Evolutionary conservation across 2,329 filamentous ascomycete genomes (phyloP).

Genomic region (Cladosporium sp.): DNA sequence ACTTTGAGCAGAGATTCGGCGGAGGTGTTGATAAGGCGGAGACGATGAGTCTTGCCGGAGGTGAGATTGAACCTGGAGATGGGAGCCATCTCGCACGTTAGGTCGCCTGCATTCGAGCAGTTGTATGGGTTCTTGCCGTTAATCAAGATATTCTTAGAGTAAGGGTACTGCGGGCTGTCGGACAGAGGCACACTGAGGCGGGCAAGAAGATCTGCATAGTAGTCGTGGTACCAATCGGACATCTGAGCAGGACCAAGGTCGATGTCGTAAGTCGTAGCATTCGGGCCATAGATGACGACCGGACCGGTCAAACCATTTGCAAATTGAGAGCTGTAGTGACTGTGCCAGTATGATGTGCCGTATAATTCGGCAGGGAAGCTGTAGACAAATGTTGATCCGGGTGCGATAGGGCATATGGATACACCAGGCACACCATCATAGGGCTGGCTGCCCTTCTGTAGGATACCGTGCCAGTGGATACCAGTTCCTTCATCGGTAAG

Average conservation of each 20-base stretch:
- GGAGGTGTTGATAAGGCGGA: constrained; percentile 41
- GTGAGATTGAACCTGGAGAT: constrained; percentile 37
- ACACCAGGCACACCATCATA: constrained; percentile 41
- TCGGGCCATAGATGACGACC: constrained; percentile 31
- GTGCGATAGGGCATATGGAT: constrained; percentile 39
- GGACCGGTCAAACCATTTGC: constrained; percentile 26
- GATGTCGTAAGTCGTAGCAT: constrained; percentile 23
- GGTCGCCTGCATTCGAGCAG: constrained; percentile 19
- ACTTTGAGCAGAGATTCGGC: constrained; percentile 40
- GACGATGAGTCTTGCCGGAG: constrained; percentile 37
- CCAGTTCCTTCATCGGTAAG: constrained; percentile 33
- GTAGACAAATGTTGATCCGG: constrained; percentile 37
- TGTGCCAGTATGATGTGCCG: constrained; percentile 35
- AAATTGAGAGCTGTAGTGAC: constrained; percentile 33
- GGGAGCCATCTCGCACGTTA: constrained; percentile 20
- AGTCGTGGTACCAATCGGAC: constrained; percentile 31
- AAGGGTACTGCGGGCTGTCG: constrained; percentile 13
- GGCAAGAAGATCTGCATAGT: background rate
- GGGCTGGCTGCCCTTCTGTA: constrained; percentile 32
- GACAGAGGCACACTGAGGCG: constrained; percentile 1
- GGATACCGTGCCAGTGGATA: constrained; percentile 42
- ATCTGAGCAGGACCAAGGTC: constrained; percentile 29
- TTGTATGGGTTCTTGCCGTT: constrained; percentile 31
- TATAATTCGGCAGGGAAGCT: constrained; percentile 37
- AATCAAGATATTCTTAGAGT: constrained; percentile 31